A percentile compares a stretch with the other conserved stretches of the same genome.
phyloP scores from a whole-genome alignment of 306 rosid species.

The Sesbania bispinosa region DNA sequence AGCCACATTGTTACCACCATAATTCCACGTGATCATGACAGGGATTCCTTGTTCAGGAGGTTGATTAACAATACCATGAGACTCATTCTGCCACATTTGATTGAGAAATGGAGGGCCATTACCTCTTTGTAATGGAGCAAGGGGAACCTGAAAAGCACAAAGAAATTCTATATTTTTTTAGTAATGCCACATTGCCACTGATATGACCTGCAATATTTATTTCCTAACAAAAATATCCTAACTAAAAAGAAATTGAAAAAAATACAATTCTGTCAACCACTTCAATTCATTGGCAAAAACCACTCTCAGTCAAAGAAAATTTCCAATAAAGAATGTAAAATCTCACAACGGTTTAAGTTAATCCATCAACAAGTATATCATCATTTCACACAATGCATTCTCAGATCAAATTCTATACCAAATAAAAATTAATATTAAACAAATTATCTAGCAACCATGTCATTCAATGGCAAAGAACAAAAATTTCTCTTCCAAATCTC shows the following conservation, averaged over 20 bases:
- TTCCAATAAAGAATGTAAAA: neutral
- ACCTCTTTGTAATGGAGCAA: constrained; percentile 69
- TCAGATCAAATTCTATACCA: neutral
- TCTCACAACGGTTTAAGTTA: neutral
- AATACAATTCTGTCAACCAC: neutral
- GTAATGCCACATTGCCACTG: neutral
- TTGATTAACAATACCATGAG: constrained; percentile 44
- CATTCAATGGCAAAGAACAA: neutral
- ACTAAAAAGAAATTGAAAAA: neutral
- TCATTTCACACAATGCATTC: neutral
- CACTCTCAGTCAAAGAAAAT: neutral
- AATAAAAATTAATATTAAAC: neutral
- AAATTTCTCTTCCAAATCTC: neutral
- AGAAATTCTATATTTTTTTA: constrained; percentile 25
- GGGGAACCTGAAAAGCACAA: constrained; percentile 67
- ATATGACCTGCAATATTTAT: constrained; percentile 2
- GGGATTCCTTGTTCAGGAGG: constrained; percentile 73
- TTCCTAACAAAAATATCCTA: neutral
- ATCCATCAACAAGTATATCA: neutral
- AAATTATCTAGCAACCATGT: neutral
- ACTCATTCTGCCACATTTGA: constrained; percentile 54
- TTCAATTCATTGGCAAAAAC: neutral
- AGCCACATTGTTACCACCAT: constrained; percentile 68
- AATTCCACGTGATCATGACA: constrained; percentile 74
- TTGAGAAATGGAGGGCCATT: constrained; percentile 47